Base-by-base conservation (phyloP, 805 yeast species). In the Blastobotrys attinorum region DNA sequence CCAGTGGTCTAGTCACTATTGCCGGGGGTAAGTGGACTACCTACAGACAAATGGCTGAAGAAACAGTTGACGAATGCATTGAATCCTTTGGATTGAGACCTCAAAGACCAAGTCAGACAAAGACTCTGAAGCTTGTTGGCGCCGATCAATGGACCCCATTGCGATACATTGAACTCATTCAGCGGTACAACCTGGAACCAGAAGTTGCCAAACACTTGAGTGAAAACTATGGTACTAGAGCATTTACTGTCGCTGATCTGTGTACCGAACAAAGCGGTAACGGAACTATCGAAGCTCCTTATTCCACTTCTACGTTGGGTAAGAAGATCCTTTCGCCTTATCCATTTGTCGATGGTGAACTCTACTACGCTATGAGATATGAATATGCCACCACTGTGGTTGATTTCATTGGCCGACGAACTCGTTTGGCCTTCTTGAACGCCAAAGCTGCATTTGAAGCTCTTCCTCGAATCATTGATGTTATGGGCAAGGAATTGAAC, bases 11-110 rank as follows among this genome's bases (percentile, higher is more conserved):
- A 54, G 72, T 89, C 32, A 89, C 97, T 32, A 83, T 89, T 53
- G 81, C 95, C 16, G 97, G 97, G 58, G 97, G 97, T 63, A 89
- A 89, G 69, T 89, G 97, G 97, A 89, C 97, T 43, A 89, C 97
- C 31, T 90, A 89, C 71, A 77, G 97, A 70, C 95, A 87, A 70
- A 89, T 89, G 97, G 96, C 97, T 18, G 81, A 89, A 68, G 96
- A 90, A 69, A 85, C 96, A 37, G 80, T 89, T 38, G 81, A 85
- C 63, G 77, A 77, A 53, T 78, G 83, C 43, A 71, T 85, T 39
- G 70, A 76, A 58, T 53, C 60, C 50, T 66, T 72, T 45, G 51
- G 61, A 32, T 71, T 69, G 39, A 61, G 63, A 46, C 69, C 72
- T 22, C 55, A 49, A 18, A 42, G 55, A 42, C 73, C 76, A 23